phyloP scores from a whole-genome alignment of 2,329 filamentous ascomycete genomes.

The Chalaropsis thielavioides region DNA sequence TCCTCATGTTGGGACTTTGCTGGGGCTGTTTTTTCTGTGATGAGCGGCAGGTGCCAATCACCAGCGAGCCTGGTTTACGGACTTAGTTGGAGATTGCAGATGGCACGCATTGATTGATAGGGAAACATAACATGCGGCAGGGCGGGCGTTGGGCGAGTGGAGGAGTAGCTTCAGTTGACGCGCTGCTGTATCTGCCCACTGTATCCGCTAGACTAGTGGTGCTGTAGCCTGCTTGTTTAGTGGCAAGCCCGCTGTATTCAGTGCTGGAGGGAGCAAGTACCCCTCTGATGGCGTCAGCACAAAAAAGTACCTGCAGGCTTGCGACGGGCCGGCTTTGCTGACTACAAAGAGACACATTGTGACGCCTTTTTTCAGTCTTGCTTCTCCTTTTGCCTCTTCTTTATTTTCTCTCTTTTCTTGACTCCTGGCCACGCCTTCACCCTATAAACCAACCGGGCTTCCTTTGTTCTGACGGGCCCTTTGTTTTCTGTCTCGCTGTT shows the following conservation, averaged over 20 bases:
- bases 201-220: too few species aligned
- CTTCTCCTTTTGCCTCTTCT: background rate
- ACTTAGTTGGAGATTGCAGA: background rate
- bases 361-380: background rate
- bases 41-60: too few species aligned
- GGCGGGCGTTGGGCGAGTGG: background rate
- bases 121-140: too few species aligned
- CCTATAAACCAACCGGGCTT: background rate
- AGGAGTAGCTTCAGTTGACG: background rate
- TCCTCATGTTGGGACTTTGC: background rate
- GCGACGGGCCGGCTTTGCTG: background rate
- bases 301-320: background rate
- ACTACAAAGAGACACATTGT: background rate
- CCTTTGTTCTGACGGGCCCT: background rate
- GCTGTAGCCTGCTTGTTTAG: background rate
- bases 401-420: background rate
- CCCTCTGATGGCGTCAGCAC: background rate
- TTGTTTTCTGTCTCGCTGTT: background rate
- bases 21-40: too few species aligned
- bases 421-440: background rate
- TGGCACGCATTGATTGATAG: background rate
- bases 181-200: background rate
- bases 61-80: background rate
- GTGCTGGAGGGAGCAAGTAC: background rate
- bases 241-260: too few species aligned